Evolutionary conservation across 164 flowering plant species (phyloP).

Genomic region (Warburgia ugandensis): DNA sequence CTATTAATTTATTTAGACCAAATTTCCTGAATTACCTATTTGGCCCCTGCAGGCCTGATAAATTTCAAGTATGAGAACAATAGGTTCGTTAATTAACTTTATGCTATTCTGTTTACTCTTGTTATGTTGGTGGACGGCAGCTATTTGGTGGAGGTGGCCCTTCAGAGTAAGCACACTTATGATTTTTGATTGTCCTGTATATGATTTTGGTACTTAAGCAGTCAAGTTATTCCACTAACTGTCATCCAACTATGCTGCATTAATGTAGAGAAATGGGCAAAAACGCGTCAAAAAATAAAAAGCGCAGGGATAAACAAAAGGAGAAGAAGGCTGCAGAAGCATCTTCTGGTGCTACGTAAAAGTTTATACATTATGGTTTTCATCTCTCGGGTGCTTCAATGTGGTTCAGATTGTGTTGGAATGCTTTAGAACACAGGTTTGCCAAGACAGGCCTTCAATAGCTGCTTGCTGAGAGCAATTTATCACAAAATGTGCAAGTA

Average conservation of each 20-base stretch:
- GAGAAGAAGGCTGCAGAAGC: constrained; percentile 81
- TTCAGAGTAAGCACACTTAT: constrained; percentile 46
- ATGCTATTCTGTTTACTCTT: constrained; percentile 6
- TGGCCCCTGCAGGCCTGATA: not conserved
- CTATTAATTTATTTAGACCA: not conserved
- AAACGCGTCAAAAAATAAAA: constrained; percentile 81
- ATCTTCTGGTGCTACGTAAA: constrained; percentile 24
- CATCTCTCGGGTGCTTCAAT: too few species aligned
- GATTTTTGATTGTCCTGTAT: not conserved
- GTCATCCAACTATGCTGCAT: not conserved
- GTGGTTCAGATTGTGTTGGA: too few species aligned
- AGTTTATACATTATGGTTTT: too few species aligned
- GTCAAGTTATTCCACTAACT: not conserved
- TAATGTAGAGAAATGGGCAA: constrained; percentile 67
- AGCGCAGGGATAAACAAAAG: constrained; percentile 80
- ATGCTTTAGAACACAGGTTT: too few species aligned
- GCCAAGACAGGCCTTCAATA: too few species aligned
- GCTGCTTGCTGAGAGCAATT: too few species aligned
- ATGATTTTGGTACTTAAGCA: not conserved
- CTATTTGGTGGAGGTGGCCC: constrained; percentile 56
- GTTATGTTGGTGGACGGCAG: constrained; percentile 31
- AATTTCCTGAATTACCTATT: not conserved
- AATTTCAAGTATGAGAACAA: not conserved
- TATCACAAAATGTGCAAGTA: too few species aligned
- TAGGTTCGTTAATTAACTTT: not conserved